Percentiles rank a stretch among this genome's conserved stretches.
Evolutionary conservation across 176 grass and related monocot genomes (phyloP).

Genomic region (Thinopyrum elongatum): DNA sequence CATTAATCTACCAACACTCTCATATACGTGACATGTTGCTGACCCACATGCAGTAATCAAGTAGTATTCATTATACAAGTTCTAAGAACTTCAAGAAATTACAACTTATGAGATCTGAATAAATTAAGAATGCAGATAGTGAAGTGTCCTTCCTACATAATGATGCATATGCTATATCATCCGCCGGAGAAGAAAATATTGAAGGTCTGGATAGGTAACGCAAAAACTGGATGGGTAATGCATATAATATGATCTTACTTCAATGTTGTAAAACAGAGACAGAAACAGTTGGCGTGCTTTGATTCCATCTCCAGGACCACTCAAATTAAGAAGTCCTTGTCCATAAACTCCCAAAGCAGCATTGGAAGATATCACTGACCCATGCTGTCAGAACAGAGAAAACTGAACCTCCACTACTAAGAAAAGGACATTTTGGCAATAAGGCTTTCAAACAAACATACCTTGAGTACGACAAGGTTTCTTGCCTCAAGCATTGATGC

Average conservation of each 20-base stretch:
- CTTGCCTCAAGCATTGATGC: slow-evolving; percentile 93
- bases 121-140: slow-evolving; percentile 16
- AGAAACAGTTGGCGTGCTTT: slow-evolving; percentile 82
- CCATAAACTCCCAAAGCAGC: slow-evolving; percentile 94
- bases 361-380: slow-evolving; percentile 92
- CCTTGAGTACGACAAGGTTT: slow-evolving; percentile 95
- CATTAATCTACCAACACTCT: neutral
- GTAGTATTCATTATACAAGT: neutral
- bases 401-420: slow-evolving; percentile 29
- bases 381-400: slow-evolving; percentile 66
- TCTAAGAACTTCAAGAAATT: neutral
- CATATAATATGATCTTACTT: slow-evolving; percentile 62
- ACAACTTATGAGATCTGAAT: neutral
- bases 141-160: neutral
- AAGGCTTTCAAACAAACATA: slow-evolving; percentile 33
- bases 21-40: neutral
- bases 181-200: neutral
- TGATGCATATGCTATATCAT: neutral
- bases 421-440: slow-evolving; percentile 7
- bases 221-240: neutral
- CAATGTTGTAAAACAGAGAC: slow-evolving; percentile 97
- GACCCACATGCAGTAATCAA: neutral
- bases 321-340: slow-evolving; percentile 98
- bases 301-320: slow-evolving; percentile 90
- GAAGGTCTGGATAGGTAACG: neutral